phyloP scores from a whole-genome alignment of 805 yeast genomes.

The Kregervanrija fluxuum region DNA sequence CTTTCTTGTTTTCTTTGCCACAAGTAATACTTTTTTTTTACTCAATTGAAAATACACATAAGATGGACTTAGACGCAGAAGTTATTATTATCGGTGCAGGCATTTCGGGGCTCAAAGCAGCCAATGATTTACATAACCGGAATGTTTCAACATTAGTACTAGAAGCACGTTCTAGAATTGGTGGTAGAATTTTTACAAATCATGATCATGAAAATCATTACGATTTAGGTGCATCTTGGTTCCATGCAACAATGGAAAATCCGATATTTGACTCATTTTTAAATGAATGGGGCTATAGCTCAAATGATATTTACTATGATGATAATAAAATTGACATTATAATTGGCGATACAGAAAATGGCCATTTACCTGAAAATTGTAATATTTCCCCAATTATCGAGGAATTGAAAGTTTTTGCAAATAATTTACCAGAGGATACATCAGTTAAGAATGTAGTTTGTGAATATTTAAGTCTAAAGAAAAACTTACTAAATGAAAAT shows the following conservation, averaged over 20 bases:
- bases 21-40: no score
- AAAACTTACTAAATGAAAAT: constrained; percentile 15
- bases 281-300: constrained; percentile 13
- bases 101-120: constrained; percentile 45
- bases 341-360: constrained; percentile 4
- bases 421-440: constrained; percentile 26
- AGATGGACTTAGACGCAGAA: constrained; percentile 6
- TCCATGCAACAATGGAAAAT: constrained; percentile 41
- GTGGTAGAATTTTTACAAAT: constrained; percentile 35
- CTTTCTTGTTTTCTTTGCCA: no score
- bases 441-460: constrained; percentile 21
- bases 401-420: constrained; percentile 21
- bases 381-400: constrained; percentile 29
- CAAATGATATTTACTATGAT: constrained; percentile 22
- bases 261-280: constrained; percentile 29
- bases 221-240: constrained; percentile 52
- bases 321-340: constrained; percentile 16
- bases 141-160: constrained; percentile 33
- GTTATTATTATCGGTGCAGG: constrained; percentile 47
- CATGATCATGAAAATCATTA: constrained; percentile 23
- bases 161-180: constrained; percentile 41
- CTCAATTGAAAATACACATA: no score
- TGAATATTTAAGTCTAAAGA: constrained; percentile 17
- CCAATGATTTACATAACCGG: constrained; percentile 27
- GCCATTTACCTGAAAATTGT: constrained; percentile 15